These are phyloP conservation scores for Gardenia jasminoides DNA, from an alignment of 257 asterid species.

Conservation along the genomic window DNA sequence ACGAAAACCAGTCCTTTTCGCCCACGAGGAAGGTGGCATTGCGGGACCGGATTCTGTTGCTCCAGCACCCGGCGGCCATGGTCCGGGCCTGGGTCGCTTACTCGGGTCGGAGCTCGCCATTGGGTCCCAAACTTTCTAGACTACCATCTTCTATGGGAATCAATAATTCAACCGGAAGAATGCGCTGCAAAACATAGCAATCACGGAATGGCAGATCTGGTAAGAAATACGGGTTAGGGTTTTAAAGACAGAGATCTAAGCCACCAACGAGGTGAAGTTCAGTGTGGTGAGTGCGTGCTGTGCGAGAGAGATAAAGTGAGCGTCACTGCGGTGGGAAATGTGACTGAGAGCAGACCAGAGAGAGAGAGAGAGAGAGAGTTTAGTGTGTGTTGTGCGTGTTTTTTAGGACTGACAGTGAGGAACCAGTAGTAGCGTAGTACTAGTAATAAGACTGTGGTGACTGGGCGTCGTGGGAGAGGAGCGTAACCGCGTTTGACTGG, in stretches of 20 bases:
- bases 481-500: too few species aligned
- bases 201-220: neutral
- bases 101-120: constrained; percentile 78
- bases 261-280: neutral
- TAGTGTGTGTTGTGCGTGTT: neutral
- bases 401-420: neutral
- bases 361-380: neutral
- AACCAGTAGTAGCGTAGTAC: neutral
- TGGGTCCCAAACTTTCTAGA: constrained; percentile 15
- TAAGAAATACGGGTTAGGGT: neutral
- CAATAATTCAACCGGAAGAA: neutral
- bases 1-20: constrained; percentile 87
- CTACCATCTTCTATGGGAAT: constrained; percentile 12
- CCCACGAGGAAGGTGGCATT: constrained; percentile 96
- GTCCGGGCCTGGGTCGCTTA: constrained; percentile 66
- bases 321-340: too few species aligned
- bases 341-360: neutral
- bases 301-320: neutral
- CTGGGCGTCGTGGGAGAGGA: too few species aligned
- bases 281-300: neutral
- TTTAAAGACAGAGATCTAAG: neutral
- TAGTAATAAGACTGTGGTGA: neutral
- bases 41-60: constrained; percentile 48
- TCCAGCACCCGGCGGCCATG: constrained; percentile 63
- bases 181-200: neutral